These are phyloP conservation scores for Suillus clintonianus DNA, from an alignment of 768 basidiomycete genomes.

Conservation along the genomic window DNA sequence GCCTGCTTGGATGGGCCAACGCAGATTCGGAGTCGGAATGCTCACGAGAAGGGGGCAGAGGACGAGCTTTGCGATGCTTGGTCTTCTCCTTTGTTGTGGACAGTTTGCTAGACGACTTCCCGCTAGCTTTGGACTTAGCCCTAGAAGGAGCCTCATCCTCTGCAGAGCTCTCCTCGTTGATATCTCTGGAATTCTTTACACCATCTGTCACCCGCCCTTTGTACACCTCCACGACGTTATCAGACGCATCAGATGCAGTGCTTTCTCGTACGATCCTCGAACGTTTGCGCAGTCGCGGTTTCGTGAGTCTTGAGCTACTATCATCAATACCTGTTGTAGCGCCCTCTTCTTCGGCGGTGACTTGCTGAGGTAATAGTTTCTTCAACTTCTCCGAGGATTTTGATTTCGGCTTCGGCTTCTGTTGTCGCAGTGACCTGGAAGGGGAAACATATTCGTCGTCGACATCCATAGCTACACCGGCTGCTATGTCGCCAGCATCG, in stretches of 20 bases:
- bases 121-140: not conserved
- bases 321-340: not conserved
- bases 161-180: not conserved
- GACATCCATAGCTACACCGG: constrained; percentile 1
- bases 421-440: not conserved
- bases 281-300: not conserved
- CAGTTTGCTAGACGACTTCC: not conserved
- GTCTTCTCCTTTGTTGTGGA: not conserved
- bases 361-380: not conserved
- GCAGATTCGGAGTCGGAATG: not conserved
- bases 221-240: not conserved
- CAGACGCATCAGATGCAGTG: not conserved
- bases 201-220: not conserved
- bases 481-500: constrained; percentile 9
- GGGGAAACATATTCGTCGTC: constrained; percentile 6
- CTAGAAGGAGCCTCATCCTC: not conserved
- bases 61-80: not conserved
- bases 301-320: not conserved
- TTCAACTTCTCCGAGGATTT: not conserved
- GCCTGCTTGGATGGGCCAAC: not conserved
- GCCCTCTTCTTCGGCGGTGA: not conserved
- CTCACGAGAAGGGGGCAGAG: not conserved
- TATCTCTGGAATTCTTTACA: not conserved
- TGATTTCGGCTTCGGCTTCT: constrained; percentile 4
- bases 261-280: too few species aligned